These are phyloP conservation scores for Niebla homalea DNA, from an alignment of 495 filamentous ascomycete genomes.

Conservation along the genomic window DNA sequence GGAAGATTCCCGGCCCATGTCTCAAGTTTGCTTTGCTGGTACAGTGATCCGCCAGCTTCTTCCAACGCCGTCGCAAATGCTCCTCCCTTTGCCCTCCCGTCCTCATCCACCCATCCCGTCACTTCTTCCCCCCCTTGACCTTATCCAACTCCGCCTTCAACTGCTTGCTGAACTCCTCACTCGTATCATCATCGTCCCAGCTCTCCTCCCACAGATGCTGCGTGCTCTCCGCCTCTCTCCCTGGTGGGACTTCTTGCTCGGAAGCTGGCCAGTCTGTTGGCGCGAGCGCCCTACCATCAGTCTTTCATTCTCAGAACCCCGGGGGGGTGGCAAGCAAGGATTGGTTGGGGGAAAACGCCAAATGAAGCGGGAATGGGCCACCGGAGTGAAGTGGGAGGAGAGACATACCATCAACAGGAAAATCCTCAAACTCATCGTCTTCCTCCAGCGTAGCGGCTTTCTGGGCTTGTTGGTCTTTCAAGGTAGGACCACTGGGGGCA, in stretches of 20 bases:
- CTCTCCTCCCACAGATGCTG: slow-evolving; percentile 94
- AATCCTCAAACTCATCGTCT: slow-evolving; percentile 98
- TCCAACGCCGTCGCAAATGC: background rate
- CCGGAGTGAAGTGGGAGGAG: background rate
- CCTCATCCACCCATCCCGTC: background rate
- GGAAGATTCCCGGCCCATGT: too few species aligned
- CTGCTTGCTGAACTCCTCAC: slow-evolving; percentile 90
- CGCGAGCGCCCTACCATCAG: too few species aligned
- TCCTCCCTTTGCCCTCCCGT: background rate
- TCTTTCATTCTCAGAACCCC: too few species aligned
- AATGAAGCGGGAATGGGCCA: background rate
- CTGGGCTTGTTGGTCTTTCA: slow-evolving; percentile 37
- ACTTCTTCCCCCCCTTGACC: slow-evolving; percentile 44
- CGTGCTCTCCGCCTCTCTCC: slow-evolving; percentile 41
- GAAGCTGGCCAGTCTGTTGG: slow-evolving; percentile 71
- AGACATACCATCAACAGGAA: slow-evolving; percentile 80
- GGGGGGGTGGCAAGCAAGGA: background rate
- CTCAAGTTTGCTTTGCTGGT: too few species aligned
- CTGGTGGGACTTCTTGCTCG: slow-evolving; percentile 63
- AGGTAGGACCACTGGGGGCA: slow-evolving; percentile 21
- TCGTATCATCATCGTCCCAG: slow-evolving; percentile 98
- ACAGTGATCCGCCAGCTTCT: too few species aligned
- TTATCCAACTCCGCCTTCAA: slow-evolving; percentile 97
- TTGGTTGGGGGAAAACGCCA: background rate
- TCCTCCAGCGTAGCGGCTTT: slow-evolving; percentile 78